These are phyloP conservation scores for Vanrija pseudolonga DNA, from an alignment of 1,284 basidiomycete species.

Conservation along the genomic window DNA sequence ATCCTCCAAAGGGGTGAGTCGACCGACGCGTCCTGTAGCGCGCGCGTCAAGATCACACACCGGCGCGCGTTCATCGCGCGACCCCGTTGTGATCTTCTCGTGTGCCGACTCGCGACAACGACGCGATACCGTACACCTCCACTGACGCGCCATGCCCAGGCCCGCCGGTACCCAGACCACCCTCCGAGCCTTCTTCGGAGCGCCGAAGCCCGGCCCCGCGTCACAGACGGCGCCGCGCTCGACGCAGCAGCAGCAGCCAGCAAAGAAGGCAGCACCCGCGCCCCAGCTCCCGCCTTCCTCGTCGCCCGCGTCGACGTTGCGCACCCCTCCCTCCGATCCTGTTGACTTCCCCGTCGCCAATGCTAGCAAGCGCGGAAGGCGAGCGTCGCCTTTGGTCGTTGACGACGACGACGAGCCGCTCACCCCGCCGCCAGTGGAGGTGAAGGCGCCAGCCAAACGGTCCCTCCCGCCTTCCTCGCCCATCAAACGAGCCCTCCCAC, in stretches of 20 bases:
- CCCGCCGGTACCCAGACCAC: slow-evolving; percentile 36
- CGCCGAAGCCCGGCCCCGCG: slow-evolving; percentile 30
- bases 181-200: slow-evolving; percentile 49
- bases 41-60: too few relatives aligned
- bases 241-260: background rate
- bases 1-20: slow-evolving; percentile 19
- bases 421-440: slow-evolving; percentile 22
- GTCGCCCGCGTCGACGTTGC: slow-evolving; percentile 18
- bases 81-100: background rate
- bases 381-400: slow-evolving; percentile 6
- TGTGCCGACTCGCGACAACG: background rate
- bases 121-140: too few relatives aligned
- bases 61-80: too few relatives aligned
- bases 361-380: background rate
- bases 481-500: background rate
- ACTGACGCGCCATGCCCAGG: slow-evolving; percentile 7
- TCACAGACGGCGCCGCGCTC: background rate
- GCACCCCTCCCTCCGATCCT: slow-evolving; percentile 30
- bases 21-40: background rate
- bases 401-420: slow-evolving; percentile 28
- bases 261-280: slow-evolving; percentile 11
- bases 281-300: slow-evolving; percentile 23
- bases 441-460: slow-evolving; percentile 8
- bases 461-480: background rate
- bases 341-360: slow-evolving; percentile 28